Conservation (phyloP, 495 filamentous ascomycete genomes). For the Chaetomium fimeti region DNA sequence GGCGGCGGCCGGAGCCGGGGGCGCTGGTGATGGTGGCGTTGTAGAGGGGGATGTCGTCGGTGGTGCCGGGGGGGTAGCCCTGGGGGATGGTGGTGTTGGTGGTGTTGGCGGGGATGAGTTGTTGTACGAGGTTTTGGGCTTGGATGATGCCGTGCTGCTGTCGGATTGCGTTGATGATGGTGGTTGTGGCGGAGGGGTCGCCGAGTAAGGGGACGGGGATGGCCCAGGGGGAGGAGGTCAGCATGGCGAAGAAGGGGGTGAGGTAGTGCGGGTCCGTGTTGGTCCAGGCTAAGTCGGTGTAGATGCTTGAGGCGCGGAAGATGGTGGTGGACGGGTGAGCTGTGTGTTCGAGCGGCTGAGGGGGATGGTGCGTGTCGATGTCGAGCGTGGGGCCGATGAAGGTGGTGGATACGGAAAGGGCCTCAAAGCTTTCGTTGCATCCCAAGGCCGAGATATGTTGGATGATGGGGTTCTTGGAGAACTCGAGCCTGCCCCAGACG, state of each 20-base stretch:
- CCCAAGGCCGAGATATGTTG: conserved; percentile 19
- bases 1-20: neutral
- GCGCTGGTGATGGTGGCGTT: neutral
- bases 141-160: conserved; percentile 29
- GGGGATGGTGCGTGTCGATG: conserved; percentile 16
- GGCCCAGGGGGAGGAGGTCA: conserved; percentile 26
- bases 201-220: conserved; percentile 20
- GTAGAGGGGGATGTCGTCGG: conserved; percentile 7
- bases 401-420: conserved; percentile 13
- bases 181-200: conserved; percentile 5
- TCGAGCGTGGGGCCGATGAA: conserved; percentile 22
- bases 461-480: neutral
- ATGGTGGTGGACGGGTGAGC: conserved; percentile 1
- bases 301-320: neutral
- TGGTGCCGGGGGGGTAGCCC: neutral
- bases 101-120: conserved; percentile 14
- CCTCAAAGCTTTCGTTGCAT: conserved; percentile 26
- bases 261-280: neutral
- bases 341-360: conserved; percentile 15
- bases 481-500: conserved; percentile 23
- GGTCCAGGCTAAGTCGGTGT: neutral
- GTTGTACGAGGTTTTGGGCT: conserved; percentile 16
- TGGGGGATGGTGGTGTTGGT: conserved; percentile 15
- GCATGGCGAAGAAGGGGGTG: conserved; percentile 25
- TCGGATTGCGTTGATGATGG: conserved; percentile 24